These are phyloP conservation scores for Tylopilus intermedius DNA, from an alignment of 768 basidiomycete genomes.

Conservation along the genomic window DNA sequence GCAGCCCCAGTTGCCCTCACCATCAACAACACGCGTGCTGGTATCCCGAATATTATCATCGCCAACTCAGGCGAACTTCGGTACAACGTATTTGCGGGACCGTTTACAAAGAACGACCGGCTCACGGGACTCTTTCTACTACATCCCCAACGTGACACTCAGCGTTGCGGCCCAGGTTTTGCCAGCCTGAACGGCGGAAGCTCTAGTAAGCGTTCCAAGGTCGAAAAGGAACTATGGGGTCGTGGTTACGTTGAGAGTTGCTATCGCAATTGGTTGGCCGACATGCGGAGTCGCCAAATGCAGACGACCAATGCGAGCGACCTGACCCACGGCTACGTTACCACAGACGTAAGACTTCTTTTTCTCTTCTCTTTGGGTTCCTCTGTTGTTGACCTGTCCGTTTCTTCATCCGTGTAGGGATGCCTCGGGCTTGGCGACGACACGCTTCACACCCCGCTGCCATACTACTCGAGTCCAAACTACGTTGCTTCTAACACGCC, in stretches of 20 bases:
- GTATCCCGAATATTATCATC: slow-evolving; percentile 60
- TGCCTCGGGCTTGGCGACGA: slow-evolving; percentile 80
- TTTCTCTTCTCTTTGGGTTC: background rate
- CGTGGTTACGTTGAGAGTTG: slow-evolving; percentile 47
- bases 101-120: slow-evolving; percentile 79
- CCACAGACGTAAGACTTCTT: slow-evolving; percentile 40
- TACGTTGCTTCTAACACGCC: slow-evolving; percentile 59
- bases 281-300: slow-evolving; percentile 40
- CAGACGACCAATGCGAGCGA: slow-evolving; percentile 38
- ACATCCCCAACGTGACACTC: slow-evolving; percentile 50
- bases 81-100: slow-evolving; percentile 61
- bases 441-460: slow-evolving; percentile 54
- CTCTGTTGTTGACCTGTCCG: background rate
- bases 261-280: slow-evolving; percentile 54
- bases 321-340: slow-evolving; percentile 72
- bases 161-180: slow-evolving; percentile 51
- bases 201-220: slow-evolving; percentile 14
- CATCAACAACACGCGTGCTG: slow-evolving; percentile 58
- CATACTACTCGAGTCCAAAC: slow-evolving; percentile 49
- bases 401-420: slow-evolving; percentile 32
- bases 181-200: slow-evolving; percentile 44
- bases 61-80: slow-evolving; percentile 60
- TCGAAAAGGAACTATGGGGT: slow-evolving; percentile 28
- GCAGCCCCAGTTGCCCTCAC: slow-evolving; percentile 52
- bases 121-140: slow-evolving; percentile 67